Conservation (phyloP, 2,329 filamentous ascomycete genomes). For the Penicillium sp. region DNA sequence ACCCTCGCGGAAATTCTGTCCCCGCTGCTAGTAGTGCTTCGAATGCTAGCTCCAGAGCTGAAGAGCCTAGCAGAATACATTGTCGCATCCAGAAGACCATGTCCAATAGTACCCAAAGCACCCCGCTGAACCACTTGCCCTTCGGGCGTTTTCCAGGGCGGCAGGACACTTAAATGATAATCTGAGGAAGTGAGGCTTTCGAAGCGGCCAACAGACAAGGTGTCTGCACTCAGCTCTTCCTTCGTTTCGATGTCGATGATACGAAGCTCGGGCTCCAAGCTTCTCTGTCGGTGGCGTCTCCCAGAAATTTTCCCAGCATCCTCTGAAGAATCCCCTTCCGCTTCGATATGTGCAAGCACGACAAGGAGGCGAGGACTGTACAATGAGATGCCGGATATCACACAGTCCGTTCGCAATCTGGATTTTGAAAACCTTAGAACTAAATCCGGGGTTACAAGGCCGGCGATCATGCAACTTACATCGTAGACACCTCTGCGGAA, state of each 20-base stretch:
- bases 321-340: slow-evolving; percentile 69
- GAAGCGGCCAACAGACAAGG: slow-evolving; percentile 80
- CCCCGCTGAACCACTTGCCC: slow-evolving; percentile 67
- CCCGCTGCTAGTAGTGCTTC: slow-evolving; percentile 56
- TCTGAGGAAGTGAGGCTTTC: slow-evolving; percentile 84
- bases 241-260: slow-evolving; percentile 85
- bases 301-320: slow-evolving; percentile 51
- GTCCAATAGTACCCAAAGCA: slow-evolving; percentile 73
- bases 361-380: slow-evolving; percentile 91
- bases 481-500: slow-evolving; percentile 86
- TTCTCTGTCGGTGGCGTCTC: slow-evolving; percentile 72
- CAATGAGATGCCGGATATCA: slow-evolving; percentile 93
- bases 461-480: slow-evolving; percentile 61
- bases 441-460: neutral
- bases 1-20: slow-evolving; percentile 59
- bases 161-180: slow-evolving; percentile 85
- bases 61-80: slow-evolving; percentile 86
- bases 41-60: slow-evolving; percentile 79
- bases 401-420: slow-evolving; percentile 92
- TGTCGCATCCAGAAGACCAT: slow-evolving; percentile 83
- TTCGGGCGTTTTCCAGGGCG: slow-evolving; percentile 68
- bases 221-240: slow-evolving; percentile 83
- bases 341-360: slow-evolving; percentile 85
- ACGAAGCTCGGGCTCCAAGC: slow-evolving; percentile 82
- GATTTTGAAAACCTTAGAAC: neutral